These are phyloP conservation scores for Rhizopogon roseolus DNA, from an alignment of 768 basidiomycete species.

Conservation along the genomic window DNA sequence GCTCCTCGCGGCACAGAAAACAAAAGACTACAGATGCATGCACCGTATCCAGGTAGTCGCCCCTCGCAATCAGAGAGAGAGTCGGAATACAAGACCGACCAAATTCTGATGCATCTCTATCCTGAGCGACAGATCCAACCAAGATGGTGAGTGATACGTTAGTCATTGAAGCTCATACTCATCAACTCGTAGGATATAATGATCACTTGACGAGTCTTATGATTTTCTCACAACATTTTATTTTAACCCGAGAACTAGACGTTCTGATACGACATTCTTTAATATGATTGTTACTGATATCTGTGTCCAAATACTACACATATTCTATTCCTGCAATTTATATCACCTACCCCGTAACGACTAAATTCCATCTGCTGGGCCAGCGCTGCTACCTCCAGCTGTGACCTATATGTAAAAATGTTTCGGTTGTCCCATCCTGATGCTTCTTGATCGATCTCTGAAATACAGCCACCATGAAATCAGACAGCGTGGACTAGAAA, in stretches of 20 bases:
- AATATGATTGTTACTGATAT: not conserved
- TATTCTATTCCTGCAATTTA: not conserved
- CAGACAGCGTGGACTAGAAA: no score
- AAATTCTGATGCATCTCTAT: conserved; percentile 30
- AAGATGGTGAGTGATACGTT: conserved; percentile 20
- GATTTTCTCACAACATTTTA: not conserved
- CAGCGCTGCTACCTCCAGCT: conserved; percentile 2
- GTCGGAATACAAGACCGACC: conserved; percentile 26
- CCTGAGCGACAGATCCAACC: conserved; percentile 28
- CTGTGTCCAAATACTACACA: not conserved
- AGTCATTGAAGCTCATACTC: not conserved
- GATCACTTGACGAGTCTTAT: not conserved
- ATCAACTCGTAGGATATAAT: conserved; percentile 1
- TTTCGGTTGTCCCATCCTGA: conserved; percentile 11
- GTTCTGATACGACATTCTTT: not conserved
- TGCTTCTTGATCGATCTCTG: no score
- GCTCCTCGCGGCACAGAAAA: conserved; percentile 14
- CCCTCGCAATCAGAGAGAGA: conserved; percentile 24
- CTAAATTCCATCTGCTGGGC: conserved; percentile 17
- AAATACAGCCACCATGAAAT: no score
- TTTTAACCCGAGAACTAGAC: not conserved
- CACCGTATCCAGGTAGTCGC: conserved; percentile 8
- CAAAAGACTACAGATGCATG: conserved; percentile 10
- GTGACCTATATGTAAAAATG: conserved; percentile 15
- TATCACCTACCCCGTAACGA: conserved; percentile 11